Conservation (phyloP, 2,329 filamentous ascomycete genomes). For the Paecilomyces niveus region DNA sequence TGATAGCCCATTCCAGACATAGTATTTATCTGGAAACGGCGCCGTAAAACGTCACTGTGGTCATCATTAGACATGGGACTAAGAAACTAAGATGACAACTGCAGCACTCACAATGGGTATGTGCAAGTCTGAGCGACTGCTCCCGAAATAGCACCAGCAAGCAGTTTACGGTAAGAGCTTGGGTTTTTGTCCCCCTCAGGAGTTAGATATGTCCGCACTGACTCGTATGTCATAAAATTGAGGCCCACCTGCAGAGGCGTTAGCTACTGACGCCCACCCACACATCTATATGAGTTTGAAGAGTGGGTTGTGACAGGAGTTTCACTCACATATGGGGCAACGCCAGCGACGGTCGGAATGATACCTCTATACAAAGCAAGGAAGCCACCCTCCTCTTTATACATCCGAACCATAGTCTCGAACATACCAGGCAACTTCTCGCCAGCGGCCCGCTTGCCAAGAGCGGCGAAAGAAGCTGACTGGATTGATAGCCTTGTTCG, state of each 20-base stretch:
- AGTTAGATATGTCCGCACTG: slow-evolving; percentile 74
- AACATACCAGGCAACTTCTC: slow-evolving; percentile 84
- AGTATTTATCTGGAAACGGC: slow-evolving; percentile 96
- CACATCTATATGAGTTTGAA: neutral
- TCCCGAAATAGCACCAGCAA: slow-evolving; percentile 88
- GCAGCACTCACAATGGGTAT: slow-evolving; percentile 76
- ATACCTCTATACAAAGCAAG: slow-evolving; percentile 89
- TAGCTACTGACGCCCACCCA: neutral
- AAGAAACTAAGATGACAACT: neutral
- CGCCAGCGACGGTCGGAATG: slow-evolving; percentile 85
- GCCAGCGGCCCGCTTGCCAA: slow-evolving; percentile 53
- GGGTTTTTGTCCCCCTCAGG: slow-evolving; percentile 83
- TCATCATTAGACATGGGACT: slow-evolving; percentile 40
- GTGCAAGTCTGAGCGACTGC: slow-evolving; percentile 96
- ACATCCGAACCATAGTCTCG: slow-evolving; percentile 73
- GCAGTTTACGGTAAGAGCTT: slow-evolving; percentile 68
- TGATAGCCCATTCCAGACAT: slow-evolving; percentile 98
- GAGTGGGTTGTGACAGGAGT: neutral
- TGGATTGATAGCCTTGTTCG: slow-evolving; percentile 93
- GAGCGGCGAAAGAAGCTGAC: slow-evolving; percentile 82
- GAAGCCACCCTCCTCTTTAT: slow-evolving; percentile 81
- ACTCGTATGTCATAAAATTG: slow-evolving; percentile 98
- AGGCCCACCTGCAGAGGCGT: slow-evolving; percentile 63
- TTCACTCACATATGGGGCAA: slow-evolving; percentile 75
- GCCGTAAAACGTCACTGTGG: slow-evolving; percentile 67